Evolutionary conservation across 495 filamentous ascomycete species (phyloP).

Genomic region (Talaromyces stipitatus): DNA sequence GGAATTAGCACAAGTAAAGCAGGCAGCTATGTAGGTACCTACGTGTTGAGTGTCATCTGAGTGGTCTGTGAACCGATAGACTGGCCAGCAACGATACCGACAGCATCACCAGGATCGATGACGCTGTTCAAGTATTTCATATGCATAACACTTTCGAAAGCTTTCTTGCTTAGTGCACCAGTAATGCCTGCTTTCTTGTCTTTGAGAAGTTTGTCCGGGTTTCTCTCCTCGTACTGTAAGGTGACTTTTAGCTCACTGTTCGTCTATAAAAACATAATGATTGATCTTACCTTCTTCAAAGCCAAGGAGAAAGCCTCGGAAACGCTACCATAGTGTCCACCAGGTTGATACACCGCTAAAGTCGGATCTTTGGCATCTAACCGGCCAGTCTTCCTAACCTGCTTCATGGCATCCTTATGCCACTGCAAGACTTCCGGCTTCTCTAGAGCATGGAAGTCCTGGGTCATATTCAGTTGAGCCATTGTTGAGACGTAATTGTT

Average conservation of each 20-base stretch:
- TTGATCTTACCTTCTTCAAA: slow-evolving; percentile 44
- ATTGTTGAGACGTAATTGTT: slow-evolving; percentile 61
- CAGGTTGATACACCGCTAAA: slow-evolving; percentile 63
- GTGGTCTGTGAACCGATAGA: slow-evolving; percentile 96
- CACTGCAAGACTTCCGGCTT: slow-evolving; percentile 40
- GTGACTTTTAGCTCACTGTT: slow-evolving; percentile 13
- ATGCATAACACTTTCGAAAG: slow-evolving; percentile 73
- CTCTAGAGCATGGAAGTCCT: slow-evolving; percentile 44
- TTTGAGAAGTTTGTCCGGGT: slow-evolving; percentile 67
- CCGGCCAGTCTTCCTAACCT: slow-evolving; percentile 59
- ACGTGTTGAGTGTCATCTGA: slow-evolving; percentile 98
- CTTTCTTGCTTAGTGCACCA: slow-evolving; percentile 56
- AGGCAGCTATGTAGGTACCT: not conserved
- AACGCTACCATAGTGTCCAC: slow-evolving; percentile 70
- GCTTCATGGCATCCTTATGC: slow-evolving; percentile 76
- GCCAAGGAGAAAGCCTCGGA: slow-evolving; percentile 76
- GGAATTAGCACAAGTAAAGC: not conserved
- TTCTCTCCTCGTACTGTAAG: slow-evolving; percentile 63
- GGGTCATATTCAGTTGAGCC: slow-evolving; percentile 41
- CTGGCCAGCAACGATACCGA: slow-evolving; percentile 93
- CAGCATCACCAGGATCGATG: slow-evolving; percentile 95
- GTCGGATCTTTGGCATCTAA: slow-evolving; percentile 69
- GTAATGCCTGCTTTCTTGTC: slow-evolving; percentile 61
- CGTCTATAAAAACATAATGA: not conserved
- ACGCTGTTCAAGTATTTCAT: slow-evolving; percentile 89